Evolutionary conservation across 2,329 filamentous ascomycete species (phyloP), one percentile per base, ranked within the genome.

Genomic region (Exophiala viscosa): DNA sequence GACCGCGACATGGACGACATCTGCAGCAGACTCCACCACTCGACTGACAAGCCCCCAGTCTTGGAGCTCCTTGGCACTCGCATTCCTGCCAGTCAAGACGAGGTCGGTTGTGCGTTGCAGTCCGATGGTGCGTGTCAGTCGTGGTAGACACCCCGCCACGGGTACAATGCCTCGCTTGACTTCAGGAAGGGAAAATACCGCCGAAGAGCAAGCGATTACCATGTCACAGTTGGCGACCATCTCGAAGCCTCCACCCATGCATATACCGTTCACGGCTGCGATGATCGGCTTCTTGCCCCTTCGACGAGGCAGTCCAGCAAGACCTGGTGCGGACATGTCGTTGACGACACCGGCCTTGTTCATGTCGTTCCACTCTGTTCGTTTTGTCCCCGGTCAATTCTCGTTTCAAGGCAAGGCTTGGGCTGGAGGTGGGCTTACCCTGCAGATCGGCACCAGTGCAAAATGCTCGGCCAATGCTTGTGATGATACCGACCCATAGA

Each of bases 221-320:
- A 92, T 70, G 71, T 92, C 88, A 57, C 79, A 81, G 69, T 90
- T 89, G 48, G 86, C 73, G 11, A 82, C 77, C 72, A 90, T 88
- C 73, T 91, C 88, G 68, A 86, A 84, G 1, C 86, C 87, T 47
- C 87, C 88, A 28, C 87, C 88, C 42, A 87, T 77, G 57, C 85
- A 87, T 10, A 86, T 71, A 8, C 88, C 87, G 63, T 90, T 88
- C 17, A 90, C 84, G 1, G 87, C 88, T 1, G 83, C 85, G 18
- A 91, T 79, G 48, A 92, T 76, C 8, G 87, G 87, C 64, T 91
- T 91, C 67, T 81, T 82, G 41, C 86, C 86, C 3, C 69, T 68
- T 34, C 86, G 77, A 59, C 86, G 83, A 47, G 80, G 44, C 14
- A 57, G 33, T 6, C 54, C 54, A 31, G 45, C 54, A 33, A 52